Evolutionary conservation across 2,329 filamentous ascomycete genomes (phyloP), one percentile per base, ranked within the genome.

Genomic region (Trichophyton rubrum): DNA sequence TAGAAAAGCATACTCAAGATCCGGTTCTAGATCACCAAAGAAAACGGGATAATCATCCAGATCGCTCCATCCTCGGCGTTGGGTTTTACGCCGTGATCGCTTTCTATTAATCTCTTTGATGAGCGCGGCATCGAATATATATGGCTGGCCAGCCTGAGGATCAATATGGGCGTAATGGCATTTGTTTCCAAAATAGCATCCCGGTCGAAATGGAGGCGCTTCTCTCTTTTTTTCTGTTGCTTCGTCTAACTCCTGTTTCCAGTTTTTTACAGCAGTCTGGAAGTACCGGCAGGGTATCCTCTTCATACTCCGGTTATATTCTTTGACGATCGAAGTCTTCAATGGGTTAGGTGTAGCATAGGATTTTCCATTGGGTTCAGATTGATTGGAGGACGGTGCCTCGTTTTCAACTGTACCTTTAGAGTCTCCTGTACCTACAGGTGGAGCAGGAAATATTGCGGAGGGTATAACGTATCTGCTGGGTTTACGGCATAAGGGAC

Each of bases 401-500:
- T 17, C 55, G 33, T 17, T 17, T 30, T 57, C 55, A 7, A 59
- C 6, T 58, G 27, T n/a, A n/a, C 22, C 22, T 27, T 40, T 43
- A 3, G 43, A 20, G 13, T 47, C 15, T 15, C 58, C 40, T 11
- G 62, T 22, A 6, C 62, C 53, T 3, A 61, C 62, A 15, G 61
- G 62, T 27, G 65, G 64, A 40, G 62, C 63, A 8, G 68, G 68
- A 45, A 68, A 67, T 3, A 69, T 64, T 4, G 64, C 65, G 41
- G 67, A 68, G 3, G 68, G 68, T 40, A 70, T 64, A n/a, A 70
- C 64, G 59, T 63, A 70, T 35, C 67, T 62, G 61, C 68, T 70
- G 35, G 66, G 60, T n/a, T 63, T 63, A 55, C 68, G 64, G 35
- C 68, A 70, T 24, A 70, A 59, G 5, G 68, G 68, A 41, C 68